Base-by-base conservation (phyloP, 495 filamentous ascomycete species). In the Aspergillus incahuasiensis region DNA sequence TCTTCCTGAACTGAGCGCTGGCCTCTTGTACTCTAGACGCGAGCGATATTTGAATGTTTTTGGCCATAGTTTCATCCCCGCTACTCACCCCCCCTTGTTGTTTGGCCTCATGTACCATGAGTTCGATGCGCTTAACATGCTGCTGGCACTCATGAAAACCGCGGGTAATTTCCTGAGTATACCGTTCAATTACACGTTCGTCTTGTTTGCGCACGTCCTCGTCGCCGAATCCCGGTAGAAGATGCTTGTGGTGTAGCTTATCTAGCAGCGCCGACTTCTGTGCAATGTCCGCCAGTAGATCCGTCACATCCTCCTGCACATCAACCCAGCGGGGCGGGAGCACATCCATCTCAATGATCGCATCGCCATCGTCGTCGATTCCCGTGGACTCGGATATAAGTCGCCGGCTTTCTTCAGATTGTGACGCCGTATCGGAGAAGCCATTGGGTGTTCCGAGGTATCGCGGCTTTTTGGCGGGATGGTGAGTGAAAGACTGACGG, bases 331-430 rank as follows among this genome's bases (percentile, higher is more conserved):
- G 86, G 38, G 95, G 94, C 0, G 94, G 95, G 9, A 98, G 79
- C 12, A 96, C 76, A 71, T 97, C 92, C 94, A 98, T 97, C 77
- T 98, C 94, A 60, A 98, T 98, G 48, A 98, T 83, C 16, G 90
- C 88, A 69, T 97, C 94, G 58, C 91, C 92, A 68, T 96, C 91
- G 65, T 88, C 83, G 44, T 91, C 88, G 68, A 88, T 88, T 43
- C 81, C 87, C 56, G 81, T 85, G 8, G 81, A 73, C 18, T 70
- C 73, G 56, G 91, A 88, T 67, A 97, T 87, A 57, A 98, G 86
- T 18, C 92, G 89, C 48, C 88, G 87, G 60, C 90, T 87, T 75
- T 97, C 92, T 62, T 89, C 83, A 19, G 81, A 76, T 22, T 87
- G 79, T 52, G 78, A 79, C 60, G 66, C 71, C 59, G 69, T 64